Evolutionary conservation across 164 flowering plant genomes (phyloP).

Genomic region (Nelumbo lutea): DNA sequence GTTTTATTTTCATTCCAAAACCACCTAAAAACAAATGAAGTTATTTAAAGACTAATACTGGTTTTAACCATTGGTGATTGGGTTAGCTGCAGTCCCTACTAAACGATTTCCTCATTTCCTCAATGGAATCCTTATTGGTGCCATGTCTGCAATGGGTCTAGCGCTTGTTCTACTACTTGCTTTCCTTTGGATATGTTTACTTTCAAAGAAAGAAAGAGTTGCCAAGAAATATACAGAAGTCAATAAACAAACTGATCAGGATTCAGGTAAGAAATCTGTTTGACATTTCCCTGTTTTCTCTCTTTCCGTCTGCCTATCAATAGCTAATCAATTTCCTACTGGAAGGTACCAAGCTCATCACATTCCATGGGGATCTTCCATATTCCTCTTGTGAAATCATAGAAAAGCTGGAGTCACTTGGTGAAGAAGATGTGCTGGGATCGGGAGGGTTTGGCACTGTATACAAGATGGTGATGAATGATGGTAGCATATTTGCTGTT

Average conservation of each 20-base stretch:
- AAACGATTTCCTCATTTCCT: constrained; percentile 62
- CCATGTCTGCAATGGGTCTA: constrained; percentile 58
- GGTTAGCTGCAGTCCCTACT: constrained; percentile 40
- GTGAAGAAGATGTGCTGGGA: constrained; percentile 84
- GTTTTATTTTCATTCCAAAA: no score
- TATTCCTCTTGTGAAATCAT: constrained; percentile 81
- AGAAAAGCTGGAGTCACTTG: constrained; percentile 80
- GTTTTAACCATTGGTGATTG: neutral
- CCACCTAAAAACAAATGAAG: neutral
- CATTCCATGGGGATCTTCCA: constrained; percentile 95
- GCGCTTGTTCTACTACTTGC: constrained; percentile 47
- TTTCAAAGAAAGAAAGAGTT: constrained; percentile 72
- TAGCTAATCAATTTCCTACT: constrained; percentile 3
- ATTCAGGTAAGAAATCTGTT: constrained; percentile 32
- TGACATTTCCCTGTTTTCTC: neutral
- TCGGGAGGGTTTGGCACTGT: constrained; percentile 98
- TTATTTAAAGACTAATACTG: neutral
- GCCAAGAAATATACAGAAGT: constrained; percentile 72
- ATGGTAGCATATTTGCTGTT: constrained; percentile 83
- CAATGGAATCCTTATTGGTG: constrained; percentile 71
- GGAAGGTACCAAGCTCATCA: constrained; percentile 78
- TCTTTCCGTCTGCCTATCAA: neutral
- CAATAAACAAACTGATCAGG: constrained; percentile 57
- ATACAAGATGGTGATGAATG: constrained; percentile 92
- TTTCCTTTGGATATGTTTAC: constrained; percentile 64